Conservation (phyloP, 345 rosid genomes). For the Hypericum perforatum region DNA sequence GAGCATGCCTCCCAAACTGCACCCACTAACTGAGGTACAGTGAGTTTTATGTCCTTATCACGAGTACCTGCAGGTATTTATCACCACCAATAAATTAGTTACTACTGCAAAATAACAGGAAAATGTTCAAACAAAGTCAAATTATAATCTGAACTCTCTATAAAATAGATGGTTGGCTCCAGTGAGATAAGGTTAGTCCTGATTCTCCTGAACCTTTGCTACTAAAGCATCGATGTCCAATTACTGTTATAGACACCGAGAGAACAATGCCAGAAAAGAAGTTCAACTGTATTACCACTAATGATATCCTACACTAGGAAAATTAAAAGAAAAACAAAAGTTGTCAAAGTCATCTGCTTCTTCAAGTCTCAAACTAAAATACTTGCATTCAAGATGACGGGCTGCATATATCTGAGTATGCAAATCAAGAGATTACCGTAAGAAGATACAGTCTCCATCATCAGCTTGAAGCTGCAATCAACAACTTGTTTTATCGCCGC, state of each 20-base stretch:
- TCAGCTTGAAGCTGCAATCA: slow-evolving; percentile 71
- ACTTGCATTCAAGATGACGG: background rate
- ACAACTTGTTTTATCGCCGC: slow-evolving; percentile 60
- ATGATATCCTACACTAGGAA: no score
- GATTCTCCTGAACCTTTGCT: no score
- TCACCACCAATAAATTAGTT: background rate
- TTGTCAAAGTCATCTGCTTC: no score
- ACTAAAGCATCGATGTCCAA: no score
- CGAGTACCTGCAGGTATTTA: slow-evolving; percentile 36
- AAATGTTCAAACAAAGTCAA: background rate
- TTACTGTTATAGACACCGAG: no score
- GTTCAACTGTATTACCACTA: no score
- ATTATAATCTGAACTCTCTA: no score
- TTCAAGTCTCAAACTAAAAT: background rate
- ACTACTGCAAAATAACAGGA: background rate
- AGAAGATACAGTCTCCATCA: slow-evolving; percentile 57
- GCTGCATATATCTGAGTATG: no score
- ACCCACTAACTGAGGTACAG: slow-evolving; percentile 61
- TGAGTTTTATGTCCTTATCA: slow-evolving; percentile 29
- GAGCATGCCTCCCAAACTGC: slow-evolving; percentile 85
- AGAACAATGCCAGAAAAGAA: no score
- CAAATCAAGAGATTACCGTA: slow-evolving; percentile 31
- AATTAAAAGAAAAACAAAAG: no score
- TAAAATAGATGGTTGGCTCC: no score
- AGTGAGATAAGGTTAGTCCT: no score